These are phyloP conservation scores for Canariomyces notabilis DNA, from an alignment of 2,329 filamentous ascomycete genomes.

Conservation along the genomic window DNA sequence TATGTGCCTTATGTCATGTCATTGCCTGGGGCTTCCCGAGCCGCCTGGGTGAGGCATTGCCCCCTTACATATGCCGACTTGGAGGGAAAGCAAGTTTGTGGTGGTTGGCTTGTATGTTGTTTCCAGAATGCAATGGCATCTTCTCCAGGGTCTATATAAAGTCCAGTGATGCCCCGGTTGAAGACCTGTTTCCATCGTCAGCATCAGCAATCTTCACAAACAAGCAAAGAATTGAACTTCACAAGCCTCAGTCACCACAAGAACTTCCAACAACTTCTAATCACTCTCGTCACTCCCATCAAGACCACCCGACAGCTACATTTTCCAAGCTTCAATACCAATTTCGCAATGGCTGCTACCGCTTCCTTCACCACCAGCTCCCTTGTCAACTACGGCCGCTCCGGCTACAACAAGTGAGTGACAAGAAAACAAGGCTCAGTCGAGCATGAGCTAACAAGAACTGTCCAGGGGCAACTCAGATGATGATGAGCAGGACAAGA, in stretches of 20 bases:
- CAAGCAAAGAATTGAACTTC: conserved; percentile 7
- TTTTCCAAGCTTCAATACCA: conserved; percentile 5
- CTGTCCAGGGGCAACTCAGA: conserved; percentile 24
- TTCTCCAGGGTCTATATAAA: conserved; percentile 21
- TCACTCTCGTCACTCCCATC: not conserved
- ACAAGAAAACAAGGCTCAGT: not conserved
- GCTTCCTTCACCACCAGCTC: conserved; percentile 20
- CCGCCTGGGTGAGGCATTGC: conserved; percentile 16
- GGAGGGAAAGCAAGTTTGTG: conserved; percentile 3
- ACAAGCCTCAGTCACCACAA: conserved; percentile 7
- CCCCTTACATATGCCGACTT: conserved; percentile 13
- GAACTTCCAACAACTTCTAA: conserved; percentile 3
- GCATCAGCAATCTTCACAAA: conserved; percentile 16
- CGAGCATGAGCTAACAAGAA: conserved; percentile 7
- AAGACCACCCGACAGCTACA: conserved; percentile 5
- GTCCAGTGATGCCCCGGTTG: conserved; percentile 7
- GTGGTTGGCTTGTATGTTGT: conserved; percentile 1
- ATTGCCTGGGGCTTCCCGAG: not conserved
- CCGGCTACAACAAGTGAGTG: conserved; percentile 42
- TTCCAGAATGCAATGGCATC: not conserved
- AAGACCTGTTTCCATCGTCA: conserved; percentile 22
- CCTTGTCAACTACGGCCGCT: conserved; percentile 35
- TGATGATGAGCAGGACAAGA: conserved; percentile 29
- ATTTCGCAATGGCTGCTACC: conserved; percentile 27
- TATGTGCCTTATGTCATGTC: conserved; percentile 11